Evolutionary conservation across 371 early-diverging fungal genomes (phyloP), one percentile per base, ranked within the genome.

Genomic region (Mucor saturninus): DNA sequence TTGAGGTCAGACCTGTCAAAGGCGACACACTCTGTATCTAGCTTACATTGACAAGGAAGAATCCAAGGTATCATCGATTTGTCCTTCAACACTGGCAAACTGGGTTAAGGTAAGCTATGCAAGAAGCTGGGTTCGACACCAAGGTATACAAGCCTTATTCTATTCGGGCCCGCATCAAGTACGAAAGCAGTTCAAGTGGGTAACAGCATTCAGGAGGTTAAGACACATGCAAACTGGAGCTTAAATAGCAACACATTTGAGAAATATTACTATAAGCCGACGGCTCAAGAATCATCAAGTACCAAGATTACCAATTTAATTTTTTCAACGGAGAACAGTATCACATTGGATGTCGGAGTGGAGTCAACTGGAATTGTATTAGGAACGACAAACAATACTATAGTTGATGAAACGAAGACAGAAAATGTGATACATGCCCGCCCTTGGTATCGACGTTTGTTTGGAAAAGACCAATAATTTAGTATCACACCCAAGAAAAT

Each of bases 341-440:
- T 54, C 54, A 61, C 62, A 61, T 61, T n/a, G 7, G 53, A 31
- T 30, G 51, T 50, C 51, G 51, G 51, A 61, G 46, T 37, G 46
- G 55, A 62, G 48, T 9, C 62, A 55, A 56, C 50, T 2, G 29
- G 38, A 21, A 55, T 55, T 62, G 49, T 15, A 11, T 55, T 49
- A 62, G 56, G 56, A 13, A 50, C 50, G 50, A 62, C 50, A 49
- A 46, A 37, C 55, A 51, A 62, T 56, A 29, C 40, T 30, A 5
- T 15, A 15, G 60, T 59, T 59, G 60, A 15, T 29, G 43, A 40
- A 59, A 42, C 46, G 50, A 29, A 62, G 56, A 21, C 62, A 14
- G 55, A 54, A 37, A 37, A 62, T 62, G 62, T 55, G 49, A 48
- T 55, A 51, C 39, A 28, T 21, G 21, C 59, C 37, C 59, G 51